Evolutionary conservation across 2,329 filamentous ascomycete species (phyloP).

Genomic region (Claviceps fusiformis): DNA sequence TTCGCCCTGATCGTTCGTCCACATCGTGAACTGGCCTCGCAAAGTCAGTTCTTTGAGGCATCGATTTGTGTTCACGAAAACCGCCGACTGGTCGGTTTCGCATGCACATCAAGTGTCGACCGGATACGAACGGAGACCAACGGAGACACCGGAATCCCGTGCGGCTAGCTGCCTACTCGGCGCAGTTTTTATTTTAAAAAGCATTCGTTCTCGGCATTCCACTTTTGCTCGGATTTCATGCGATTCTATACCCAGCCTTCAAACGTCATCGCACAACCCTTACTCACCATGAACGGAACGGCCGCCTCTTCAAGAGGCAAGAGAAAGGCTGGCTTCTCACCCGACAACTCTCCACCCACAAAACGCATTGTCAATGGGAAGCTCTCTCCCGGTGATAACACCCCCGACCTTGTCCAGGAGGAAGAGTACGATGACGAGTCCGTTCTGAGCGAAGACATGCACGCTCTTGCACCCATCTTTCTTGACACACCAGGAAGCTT

Average conservation of each 20-base stretch:
- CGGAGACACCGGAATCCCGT: not conserved
- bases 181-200: not conserved
- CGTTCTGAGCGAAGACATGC: conserved; percentile 27
- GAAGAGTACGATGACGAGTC: conserved; percentile 26
- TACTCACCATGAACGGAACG: conserved; percentile 29
- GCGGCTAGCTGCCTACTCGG: not conserved
- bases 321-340: conserved; percentile 35
- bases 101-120: not conserved
- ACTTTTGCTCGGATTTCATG: conserved; percentile 5
- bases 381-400: conserved; percentile 35
- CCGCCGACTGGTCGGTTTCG: not conserved
- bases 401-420: conserved; percentile 26
- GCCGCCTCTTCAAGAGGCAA: conserved; percentile 30
- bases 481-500: conserved; percentile 25
- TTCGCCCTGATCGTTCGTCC: conserved; percentile 11
- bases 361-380: conserved; percentile 32
- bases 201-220: not conserved
- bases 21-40: conserved; percentile 1
- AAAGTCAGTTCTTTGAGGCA: not conserved
- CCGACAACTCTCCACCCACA: conserved; percentile 21
- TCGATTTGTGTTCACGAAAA: not conserved
- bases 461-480: conserved; percentile 20
- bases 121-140: not conserved
- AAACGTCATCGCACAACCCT: not conserved
- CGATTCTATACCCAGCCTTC: not conserved